Evolutionary conservation across 2,329 filamentous ascomycete species (phyloP).

Genomic region (Aspergillus novofumigatus): DNA sequence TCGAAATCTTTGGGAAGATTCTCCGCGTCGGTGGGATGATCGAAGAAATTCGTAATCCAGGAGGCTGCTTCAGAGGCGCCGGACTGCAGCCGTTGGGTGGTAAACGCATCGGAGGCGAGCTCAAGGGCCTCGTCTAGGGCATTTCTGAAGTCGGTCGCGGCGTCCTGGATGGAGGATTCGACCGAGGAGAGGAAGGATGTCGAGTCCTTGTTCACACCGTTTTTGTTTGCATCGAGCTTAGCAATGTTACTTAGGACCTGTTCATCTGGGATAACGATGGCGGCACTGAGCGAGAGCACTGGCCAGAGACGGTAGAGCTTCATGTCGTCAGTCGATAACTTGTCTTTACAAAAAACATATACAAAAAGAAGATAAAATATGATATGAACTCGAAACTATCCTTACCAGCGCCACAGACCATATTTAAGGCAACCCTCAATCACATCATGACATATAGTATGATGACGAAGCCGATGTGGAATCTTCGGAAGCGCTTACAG

Average conservation of each 20-base stretch:
- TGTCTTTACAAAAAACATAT: neutral
- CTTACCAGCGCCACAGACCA: neutral
- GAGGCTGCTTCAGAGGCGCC: neutral
- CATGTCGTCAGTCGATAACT: conserved; percentile 2
- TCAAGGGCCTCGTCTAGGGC: conserved; percentile 9
- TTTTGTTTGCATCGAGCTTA: neutral
- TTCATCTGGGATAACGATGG: conserved; percentile 49
- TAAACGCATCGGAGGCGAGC: neutral
- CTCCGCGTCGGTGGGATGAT: conserved; percentile 6
- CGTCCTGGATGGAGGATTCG: neutral
- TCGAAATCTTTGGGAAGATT: conserved; percentile 6
- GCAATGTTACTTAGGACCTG: conserved; percentile 21
- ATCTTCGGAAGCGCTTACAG: neutral
- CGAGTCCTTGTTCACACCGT: neutral
- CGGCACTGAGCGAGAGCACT: conserved; percentile 44
- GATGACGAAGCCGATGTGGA: neutral
- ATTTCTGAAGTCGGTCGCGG: conserved; percentile 1
- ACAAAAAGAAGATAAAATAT: neutral
- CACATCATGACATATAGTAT: neutral
- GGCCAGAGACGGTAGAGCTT: conserved; percentile 25
- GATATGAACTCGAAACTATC: neutral
- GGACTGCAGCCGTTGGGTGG: neutral
- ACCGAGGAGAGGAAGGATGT: neutral
- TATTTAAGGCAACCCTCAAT: neutral
- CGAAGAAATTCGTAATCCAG: conserved; percentile 4